phyloP scores from a whole-genome alignment of 2,329 filamentous ascomycete species.

The Tolypocladium inflatum region DNA sequence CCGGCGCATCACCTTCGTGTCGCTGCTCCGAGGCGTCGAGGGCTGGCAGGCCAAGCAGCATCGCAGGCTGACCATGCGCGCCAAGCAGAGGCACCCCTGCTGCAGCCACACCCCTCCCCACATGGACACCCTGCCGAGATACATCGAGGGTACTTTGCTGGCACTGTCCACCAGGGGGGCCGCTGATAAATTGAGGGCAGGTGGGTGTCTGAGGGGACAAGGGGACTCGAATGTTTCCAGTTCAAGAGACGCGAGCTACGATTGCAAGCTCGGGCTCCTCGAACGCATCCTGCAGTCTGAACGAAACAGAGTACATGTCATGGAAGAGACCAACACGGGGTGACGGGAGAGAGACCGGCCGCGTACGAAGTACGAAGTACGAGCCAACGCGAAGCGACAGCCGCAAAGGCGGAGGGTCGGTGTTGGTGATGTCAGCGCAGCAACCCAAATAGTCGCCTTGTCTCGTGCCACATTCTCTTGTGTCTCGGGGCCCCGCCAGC shows the following conservation, averaged over 20 bases:
- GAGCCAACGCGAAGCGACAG: background rate
- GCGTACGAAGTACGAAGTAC: too few species aligned
- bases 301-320: too few species aligned
- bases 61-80: conserved; percentile 1
- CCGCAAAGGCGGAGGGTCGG: background rate
- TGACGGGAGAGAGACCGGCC: background rate
- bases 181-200: background rate
- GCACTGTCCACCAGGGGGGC: background rate
- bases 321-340: background rate
- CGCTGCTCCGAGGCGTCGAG: background rate
- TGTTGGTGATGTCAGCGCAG: background rate
- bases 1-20: background rate
- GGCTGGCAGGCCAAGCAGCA: background rate
- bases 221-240: background rate
- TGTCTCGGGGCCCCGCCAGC: background rate
- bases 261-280: background rate
- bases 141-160: background rate
- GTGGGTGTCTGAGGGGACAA: background rate
- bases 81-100: background rate
- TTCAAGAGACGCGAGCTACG: background rate
- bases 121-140: background rate
- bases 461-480: conserved; percentile 1
- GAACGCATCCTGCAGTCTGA: too few species aligned
- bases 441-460: background rate
- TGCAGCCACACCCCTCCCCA: background rate